Evolutionary conservation across 176 grass and related monocot species (phyloP).

Genomic region (Aegilops tauschii): DNA sequence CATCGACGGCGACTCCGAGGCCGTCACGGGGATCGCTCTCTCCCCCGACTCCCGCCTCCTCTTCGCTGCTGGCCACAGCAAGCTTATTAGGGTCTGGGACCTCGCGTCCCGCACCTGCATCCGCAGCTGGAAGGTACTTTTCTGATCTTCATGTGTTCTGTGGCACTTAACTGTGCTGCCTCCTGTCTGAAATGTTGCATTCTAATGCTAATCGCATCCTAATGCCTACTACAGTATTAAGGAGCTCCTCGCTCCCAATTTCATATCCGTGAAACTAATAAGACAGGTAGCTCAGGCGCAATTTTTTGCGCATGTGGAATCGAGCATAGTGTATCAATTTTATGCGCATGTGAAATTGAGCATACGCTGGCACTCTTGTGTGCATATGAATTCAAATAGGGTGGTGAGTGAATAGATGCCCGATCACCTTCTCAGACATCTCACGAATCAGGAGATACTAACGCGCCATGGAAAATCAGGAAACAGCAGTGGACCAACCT

Average conservation of each 20-base stretch:
- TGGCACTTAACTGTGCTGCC: not conserved
- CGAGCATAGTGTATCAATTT: not conserved
- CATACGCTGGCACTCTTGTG: not conserved
- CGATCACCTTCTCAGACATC: not conserved
- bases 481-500: not conserved
- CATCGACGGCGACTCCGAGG: conserved; percentile 57
- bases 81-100: conserved; percentile 85
- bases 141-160: not conserved
- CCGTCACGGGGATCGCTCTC: conserved; percentile 63
- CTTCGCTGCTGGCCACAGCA: conserved; percentile 72
- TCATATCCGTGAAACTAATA: not conserved
- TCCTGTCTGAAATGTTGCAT: not conserved
- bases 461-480: not conserved
- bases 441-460: not conserved
- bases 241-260: too few relatives aligned
- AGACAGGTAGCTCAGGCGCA: not conserved
- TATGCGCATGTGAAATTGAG: not conserved
- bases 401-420: not conserved
- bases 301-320: not conserved
- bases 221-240: too few relatives aligned
- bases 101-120: conserved; percentile 68
- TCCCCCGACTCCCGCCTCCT: conserved; percentile 65
- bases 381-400: not conserved
- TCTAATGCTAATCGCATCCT: not conserved
- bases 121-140: conserved; percentile 86